Base-by-base conservation (phyloP, 371 early-diverging fungal genomes). In the Mortierella sp. region DNA sequence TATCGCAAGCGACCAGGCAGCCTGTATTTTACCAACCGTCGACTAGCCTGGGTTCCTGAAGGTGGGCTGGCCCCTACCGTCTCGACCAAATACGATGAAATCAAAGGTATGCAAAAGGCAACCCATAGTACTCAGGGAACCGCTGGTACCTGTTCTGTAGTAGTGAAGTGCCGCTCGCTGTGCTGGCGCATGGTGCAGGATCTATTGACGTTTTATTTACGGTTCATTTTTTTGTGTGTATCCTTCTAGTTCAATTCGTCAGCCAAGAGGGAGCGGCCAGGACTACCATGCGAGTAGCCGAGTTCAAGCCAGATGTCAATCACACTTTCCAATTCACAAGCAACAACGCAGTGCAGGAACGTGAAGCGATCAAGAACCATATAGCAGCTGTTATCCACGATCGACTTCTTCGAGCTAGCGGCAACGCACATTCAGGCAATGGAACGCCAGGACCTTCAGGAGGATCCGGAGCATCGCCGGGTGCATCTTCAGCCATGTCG, bases 11-110 rank as follows among this genome's bases (percentile, higher is more conserved):
- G 88, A 58, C 88, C 91, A 45, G 93, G 93, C n/a, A 90, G 88
- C 2, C 70, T 90, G 31, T 91, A 89, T 82, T 87, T 92, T 19
- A 93, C 92, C 72, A 92, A 91, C 74, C 82, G 89, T 44, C 87
- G 92, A 78, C 88, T 92, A 34, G 89, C 92, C 16, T 93, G 92
- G 91, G 92, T 91, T 19, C 92, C 90, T 55, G 88, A 91, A 60
- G 91, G 91, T 1, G 89, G 89, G 16, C 34, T 81, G 48, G 81
- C 81, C 26, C 80, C 84, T 0, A 83, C 79, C 0, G 84, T 87
- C 31, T 74, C 79, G 21, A 80, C 83, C 42, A 80, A 73, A 47
- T 82, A 84, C 26, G 79, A 77, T 26, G 84, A 84, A 52, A 83
- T 87, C 50, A 81, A 70, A 71, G 79, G 84, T 87, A 70, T n/a